phyloP scores from a whole-genome alignment of 768 basidiomycete species.

The Kwoniella shandongensis region DNA sequence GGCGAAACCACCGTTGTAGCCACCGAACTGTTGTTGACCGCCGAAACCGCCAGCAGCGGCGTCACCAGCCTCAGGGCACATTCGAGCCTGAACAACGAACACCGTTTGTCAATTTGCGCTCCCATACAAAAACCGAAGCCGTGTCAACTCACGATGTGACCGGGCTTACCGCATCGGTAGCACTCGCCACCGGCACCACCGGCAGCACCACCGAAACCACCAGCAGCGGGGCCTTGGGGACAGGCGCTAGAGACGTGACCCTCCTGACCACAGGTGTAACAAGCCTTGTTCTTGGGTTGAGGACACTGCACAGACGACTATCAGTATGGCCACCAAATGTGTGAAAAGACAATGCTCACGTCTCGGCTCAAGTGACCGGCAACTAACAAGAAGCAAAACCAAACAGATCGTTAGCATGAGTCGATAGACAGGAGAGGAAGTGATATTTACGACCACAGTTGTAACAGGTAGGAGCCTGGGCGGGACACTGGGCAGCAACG shows the following conservation, averaged over 20 bases:
- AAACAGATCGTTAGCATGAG: background rate
- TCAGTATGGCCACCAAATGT: background rate
- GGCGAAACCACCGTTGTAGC: conserved; percentile 32
- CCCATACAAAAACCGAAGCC: background rate
- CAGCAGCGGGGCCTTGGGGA: conserved; percentile 40
- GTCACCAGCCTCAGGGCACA: conserved; percentile 48
- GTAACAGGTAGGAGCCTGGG: conserved; percentile 51
- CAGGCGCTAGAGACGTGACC: conserved; percentile 52
- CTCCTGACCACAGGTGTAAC: conserved; percentile 52
- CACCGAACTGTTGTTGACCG: conserved; percentile 34
- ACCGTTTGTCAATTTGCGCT: too few relatives aligned
- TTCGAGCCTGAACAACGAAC: conserved; percentile 37
- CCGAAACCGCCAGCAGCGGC: conserved; percentile 34
- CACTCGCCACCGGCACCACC: conserved; percentile 47
- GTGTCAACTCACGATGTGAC: conserved; percentile 47
- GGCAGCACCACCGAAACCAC: conserved; percentile 36
- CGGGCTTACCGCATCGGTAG: conserved; percentile 53
- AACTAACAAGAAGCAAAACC: conserved; percentile 15
- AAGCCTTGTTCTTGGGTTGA: conserved; percentile 51
- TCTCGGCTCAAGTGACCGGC: conserved; percentile 50
- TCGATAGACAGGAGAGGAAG: background rate
- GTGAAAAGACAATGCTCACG: conserved; percentile 22
- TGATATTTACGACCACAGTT: conserved; percentile 40
- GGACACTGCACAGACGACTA: conserved; percentile 39
- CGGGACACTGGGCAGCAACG: conserved; percentile 49